Evolutionary conservation across 768 basidiomycete genomes (phyloP), one percentile per base, ranked within the genome.

Genomic region (Dioszegia crocea): DNA sequence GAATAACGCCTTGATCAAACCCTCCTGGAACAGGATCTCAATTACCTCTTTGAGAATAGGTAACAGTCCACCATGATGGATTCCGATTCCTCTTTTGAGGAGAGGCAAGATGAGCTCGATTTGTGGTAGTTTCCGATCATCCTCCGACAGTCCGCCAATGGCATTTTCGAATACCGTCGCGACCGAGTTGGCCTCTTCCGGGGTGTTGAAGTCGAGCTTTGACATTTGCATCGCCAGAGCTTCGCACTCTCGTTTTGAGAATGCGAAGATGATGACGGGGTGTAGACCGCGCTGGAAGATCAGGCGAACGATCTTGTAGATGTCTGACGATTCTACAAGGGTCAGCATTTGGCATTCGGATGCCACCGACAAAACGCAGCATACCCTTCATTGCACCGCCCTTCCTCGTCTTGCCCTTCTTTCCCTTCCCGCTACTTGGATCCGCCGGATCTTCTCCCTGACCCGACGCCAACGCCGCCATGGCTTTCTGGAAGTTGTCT

Each of bases 11-110:
- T 99, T 99, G 80, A 98, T 91, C 44, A 98, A 82, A 10, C 94
- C 93, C 71, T 98, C 93, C 75, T 97, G 93, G 80, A 99, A 99
- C 41, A 99, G 83, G 57, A 99, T 96, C 76, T 99, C 96, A 76
- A 99, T 97, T 47, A 97, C 92, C 75, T 99, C 96, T 75, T 99
- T 99, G 41, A 99, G 82, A 63, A 98, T 96, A 0, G 96, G 96
- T 17, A 99, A 83, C 38, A 99, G 84, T 41, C 96, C 96, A 39
- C 94, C 93, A 70, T 99, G 96, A 81, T 99, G 96, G 67, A 99
- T 92, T 53, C 96, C 96, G 65, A 94, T 91, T 30, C 96, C 96
- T 62, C 96, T 87, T 62, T 88, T 89, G 26, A 99, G 83, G 21
- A 99, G 82, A 1, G 96, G 96, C 9, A 97, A 82, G 53, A 98